Base-by-base conservation (phyloP, 208 protist genomes). In the Trypanosoma platydactyli region DNA sequence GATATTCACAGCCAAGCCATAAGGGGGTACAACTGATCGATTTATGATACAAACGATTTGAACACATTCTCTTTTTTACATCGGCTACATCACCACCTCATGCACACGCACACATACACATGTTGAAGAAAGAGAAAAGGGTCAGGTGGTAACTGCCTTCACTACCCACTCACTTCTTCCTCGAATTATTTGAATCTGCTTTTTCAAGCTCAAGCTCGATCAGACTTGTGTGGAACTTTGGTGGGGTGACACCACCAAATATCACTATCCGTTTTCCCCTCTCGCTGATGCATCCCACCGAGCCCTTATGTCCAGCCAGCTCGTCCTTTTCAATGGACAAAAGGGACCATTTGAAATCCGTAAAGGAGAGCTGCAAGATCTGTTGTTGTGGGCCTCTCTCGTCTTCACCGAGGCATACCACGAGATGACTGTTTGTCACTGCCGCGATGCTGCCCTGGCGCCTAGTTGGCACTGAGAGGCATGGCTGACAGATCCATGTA, bases 141-240 rank as follows among this genome's bases (percentile, higher is more conserved):
- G 44, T 48, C 3, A 12, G 44, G 44, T 48, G 44, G 44, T 48
- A 4, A 12, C 13, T 3, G 4, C 44, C 12, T 22, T 5, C 4
- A 12, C 45, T 29, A 67, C 50, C 13, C 12, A 48, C 18, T 59
- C 40, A 67, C 50, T 74, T 73, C 45, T 79, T 82, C 22, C 65
- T 40, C 27, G 71, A 20, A 50, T 33, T 42, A 13, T 46, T 60
- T 35, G 55, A 16, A 45, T 82, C 77, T 11, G 46, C 46, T 38
- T 69, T 76, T 64, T 82, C 77, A 33, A 82, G 56, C 29, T 82
- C 77, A 3, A 82, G 22, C 54, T 82, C 77, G 5, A 82, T 40
- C 25, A 82, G 55, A n/a, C 65, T 68, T 46, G 67, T 67, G 18
- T 61, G 53, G 24, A 69, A 41, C 51, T 71, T 70, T 33, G 66